These are phyloP conservation scores for Termitomyces sp. DNA, from an alignment of 768 basidiomycete species.

Conservation along the genomic window DNA sequence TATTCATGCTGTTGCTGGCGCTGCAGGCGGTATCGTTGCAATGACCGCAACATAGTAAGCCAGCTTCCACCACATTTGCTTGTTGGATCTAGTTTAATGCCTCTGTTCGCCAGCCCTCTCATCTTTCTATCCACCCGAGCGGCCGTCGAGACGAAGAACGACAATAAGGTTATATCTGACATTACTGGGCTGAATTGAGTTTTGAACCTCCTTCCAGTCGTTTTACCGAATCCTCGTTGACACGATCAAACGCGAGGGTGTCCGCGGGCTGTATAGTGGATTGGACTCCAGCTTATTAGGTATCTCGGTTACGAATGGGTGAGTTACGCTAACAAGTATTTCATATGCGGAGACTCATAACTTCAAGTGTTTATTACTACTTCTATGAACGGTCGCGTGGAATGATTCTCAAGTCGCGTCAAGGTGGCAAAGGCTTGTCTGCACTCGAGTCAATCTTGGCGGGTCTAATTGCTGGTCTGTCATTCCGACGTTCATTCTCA, in stretches of 20 bases:
- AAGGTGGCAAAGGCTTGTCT: conserved; percentile 63
- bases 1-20: conserved; percentile 86
- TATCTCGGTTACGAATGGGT: conserved; percentile 93
- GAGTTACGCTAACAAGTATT: conserved; percentile 13
- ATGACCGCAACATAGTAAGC: conserved; percentile 89
- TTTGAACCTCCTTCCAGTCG: conserved; percentile 35
- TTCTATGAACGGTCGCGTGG: conserved; percentile 76
- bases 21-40: conserved; percentile 82
- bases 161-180: conserved; percentile 26
- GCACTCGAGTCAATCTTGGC: conserved; percentile 89
- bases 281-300: conserved; percentile 81
- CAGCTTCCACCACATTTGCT: conserved; percentile 22
- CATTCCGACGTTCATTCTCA: background rate
- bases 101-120: conserved; percentile 57
- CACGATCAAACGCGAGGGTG: conserved; percentile 80
- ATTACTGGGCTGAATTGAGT: background rate
- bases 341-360: background rate
- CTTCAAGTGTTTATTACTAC: conserved; percentile 81
- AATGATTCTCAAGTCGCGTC: conserved; percentile 47
- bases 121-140: conserved; percentile 91
- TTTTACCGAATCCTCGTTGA: conserved; percentile 63
- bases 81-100: conserved; percentile 4
- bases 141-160: conserved; percentile 81
- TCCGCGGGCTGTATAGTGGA: conserved; percentile 83
- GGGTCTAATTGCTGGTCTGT: conserved; percentile 77